Evolutionary conservation across 2,329 filamentous ascomycete species (phyloP), one percentile per base, ranked within the genome.

Genomic region (Fusarium sp.): DNA sequence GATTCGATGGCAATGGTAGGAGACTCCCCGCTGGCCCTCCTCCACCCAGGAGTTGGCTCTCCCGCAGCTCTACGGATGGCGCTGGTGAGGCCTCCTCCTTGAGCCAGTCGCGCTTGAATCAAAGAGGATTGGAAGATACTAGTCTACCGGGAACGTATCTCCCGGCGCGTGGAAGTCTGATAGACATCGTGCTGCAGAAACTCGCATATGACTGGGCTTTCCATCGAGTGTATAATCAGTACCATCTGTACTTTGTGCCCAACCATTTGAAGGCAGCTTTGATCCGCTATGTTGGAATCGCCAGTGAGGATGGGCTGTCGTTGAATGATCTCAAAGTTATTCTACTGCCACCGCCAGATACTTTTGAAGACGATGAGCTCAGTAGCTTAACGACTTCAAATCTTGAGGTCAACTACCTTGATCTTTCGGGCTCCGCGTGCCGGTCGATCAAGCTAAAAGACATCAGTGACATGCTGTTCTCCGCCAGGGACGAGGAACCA

Each of bases 11-110:
- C 17, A 76, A 79, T 72, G 85, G 86, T 19, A 80, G 83, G 56
- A 81, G 85, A 56, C 76, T 83, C 20, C 87, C 87, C 11, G 82
- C 88, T 3, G 88, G 88, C 0, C 88, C 88, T 22, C 82, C 87
- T 25, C 83, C 88, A 22, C 88, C 88, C 3, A 81, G 81, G 37
- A 89, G 86, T 72, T 90, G 88, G 88, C 58, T 77, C 15, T 65
- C 65, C 47, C 56, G 74, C 82, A 62, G 60, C 35, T 49, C 58
- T 44, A 59, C 56, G 41, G 62, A 69, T 49, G 62, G 63, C 39
- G 39, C 51, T 53, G 46, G 23, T 59, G 57, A 59, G 48, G 63
- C 54, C 62, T 58, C 56, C 44, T 45, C 61, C n/a, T 60, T 62
- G 33, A 62, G 65, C 56, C 65, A 67, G 39, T 72, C 59, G 37